Base-by-base conservation (phyloP, 1,284 basidiomycete genomes). In the Austroboletus niveus region DNA sequence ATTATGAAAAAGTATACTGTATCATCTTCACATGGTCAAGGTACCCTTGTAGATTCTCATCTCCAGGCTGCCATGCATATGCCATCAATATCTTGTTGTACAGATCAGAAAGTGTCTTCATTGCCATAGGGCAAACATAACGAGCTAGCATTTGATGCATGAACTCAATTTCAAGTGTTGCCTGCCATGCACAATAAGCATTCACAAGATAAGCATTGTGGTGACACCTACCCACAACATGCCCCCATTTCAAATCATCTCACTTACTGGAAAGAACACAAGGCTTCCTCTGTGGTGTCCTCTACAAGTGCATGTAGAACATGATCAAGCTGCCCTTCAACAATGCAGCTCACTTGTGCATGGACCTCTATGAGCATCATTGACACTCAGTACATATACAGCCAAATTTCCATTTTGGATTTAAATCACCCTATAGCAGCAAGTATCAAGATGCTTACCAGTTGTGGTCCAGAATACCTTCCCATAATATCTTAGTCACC, bases 101-200 rank as follows among this genome's bases (percentile, higher is more conserved):
- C 36, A 98, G 81, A 53, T 94, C 87, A 40, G 92, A 90, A 27
- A 99, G 79, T 42, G 84, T 89, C 63, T 84, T 82, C 48, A 91
- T 89, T 5, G 96, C 92, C 5, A 79, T 66, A 0, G 86, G 76
- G 4, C 90, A 90, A 42, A 98, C 89, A 69, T 95, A 96, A 55
- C 88, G 85, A 30, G 87, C 83, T 38, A 99, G 78, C 6, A 91
- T 95, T 73, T 98, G 96, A 70, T 99, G 95, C 73, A 98, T 85
- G 73, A 98, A 99, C 72, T 99, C 97, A 60, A 98, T 98, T 72
- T 99, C 97, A 30, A 99, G 83, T 3, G 97, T 99, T 2, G 97
- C 96, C 89, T 97, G 62, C 24, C 0, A 15, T n/a, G 14, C 45
- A 35, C 29, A 29, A 38, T 52, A 9, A 55, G 32, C 27, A 3